A percentile compares a stretch with the other conserved stretches of the same genome.
Evolutionary conservation across 192 early-diverging fungal species (phyloP).

Genomic region (Chytriomyces hyalinus): DNA sequence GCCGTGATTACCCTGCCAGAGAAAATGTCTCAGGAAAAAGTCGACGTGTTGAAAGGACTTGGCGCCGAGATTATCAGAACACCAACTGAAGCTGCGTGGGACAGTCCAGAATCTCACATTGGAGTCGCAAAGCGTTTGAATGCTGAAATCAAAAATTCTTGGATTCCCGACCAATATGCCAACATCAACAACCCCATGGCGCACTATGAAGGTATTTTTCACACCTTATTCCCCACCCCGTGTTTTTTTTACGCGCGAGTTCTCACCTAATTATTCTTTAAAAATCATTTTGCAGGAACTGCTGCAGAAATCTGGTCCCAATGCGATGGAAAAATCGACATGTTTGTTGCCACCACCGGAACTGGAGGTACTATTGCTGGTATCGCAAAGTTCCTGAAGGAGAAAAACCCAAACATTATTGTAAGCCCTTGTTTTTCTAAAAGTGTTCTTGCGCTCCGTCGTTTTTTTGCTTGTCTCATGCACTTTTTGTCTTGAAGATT

Average conservation of each 20-base stretch:
- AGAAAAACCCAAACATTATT: conserved; percentile 80
- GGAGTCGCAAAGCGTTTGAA: conserved; percentile 91
- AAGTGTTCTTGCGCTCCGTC: background rate
- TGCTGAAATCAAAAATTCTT: conserved; percentile 92
- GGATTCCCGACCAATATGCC: conserved; percentile 96
- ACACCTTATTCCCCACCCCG: too few relatives aligned
- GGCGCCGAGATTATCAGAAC: conserved; percentile 98
- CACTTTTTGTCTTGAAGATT: conserved; percentile 52
- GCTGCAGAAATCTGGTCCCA: conserved; percentile 62
- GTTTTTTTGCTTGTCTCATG: background rate
- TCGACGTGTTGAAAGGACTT: conserved; percentile 95
- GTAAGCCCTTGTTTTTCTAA: conserved; percentile 50
- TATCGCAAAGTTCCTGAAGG: conserved; percentile 93
- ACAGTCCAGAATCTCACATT: conserved; percentile 98
- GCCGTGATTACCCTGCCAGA: conserved; percentile 98
- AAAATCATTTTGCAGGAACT: conserved; percentile 42
- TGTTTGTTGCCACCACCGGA: conserved; percentile 94
- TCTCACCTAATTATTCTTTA: background rate
- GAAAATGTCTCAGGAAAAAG: conserved; percentile 99
- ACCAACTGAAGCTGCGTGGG: conserved; percentile 99
- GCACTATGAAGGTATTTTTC: conserved; percentile 79
- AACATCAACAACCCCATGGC: conserved; percentile 98
- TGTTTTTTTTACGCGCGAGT: conserved; percentile 62
- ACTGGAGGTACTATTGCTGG: conserved; percentile 98
- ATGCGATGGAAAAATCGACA: conserved; percentile 90